Percentiles rank a stretch among this genome's conserved stretches.
These are phyloP conservation scores for Neurospora sp. DNA, from an alignment of 2,329 filamentous ascomycete species.

Conservation along the genomic window DNA sequence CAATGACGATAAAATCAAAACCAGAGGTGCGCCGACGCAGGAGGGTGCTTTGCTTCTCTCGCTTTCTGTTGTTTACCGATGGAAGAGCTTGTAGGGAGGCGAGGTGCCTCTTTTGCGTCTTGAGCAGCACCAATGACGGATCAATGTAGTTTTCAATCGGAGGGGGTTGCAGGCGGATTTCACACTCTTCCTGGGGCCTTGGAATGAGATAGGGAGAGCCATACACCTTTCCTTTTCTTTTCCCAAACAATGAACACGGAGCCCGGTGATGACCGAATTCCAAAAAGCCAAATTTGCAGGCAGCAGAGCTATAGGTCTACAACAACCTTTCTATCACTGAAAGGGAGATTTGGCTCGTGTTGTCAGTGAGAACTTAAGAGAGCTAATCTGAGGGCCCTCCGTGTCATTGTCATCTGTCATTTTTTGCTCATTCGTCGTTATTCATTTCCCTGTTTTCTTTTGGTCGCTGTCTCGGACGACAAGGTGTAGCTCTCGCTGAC, in stretches of 20 bases:
- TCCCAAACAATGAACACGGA: conserved; percentile 7
- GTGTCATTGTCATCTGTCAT: conserved; percentile 1
- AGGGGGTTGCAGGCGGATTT: conserved; percentile 13
- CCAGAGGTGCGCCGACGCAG: conserved; percentile 14
- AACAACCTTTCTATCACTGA: not conserved
- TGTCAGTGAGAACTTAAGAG: conserved; percentile 32
- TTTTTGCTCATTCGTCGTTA: conserved; percentile 1
- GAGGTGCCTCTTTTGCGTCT: conserved; percentile 4
- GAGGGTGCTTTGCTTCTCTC: not conserved
- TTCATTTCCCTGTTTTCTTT: not conserved
- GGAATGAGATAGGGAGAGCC: conserved; percentile 1
- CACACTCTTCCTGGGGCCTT: not conserved
- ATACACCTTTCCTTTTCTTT: conserved; percentile 1
- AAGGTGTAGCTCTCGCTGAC: not conserved
- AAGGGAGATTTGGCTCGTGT: conserved; percentile 13
- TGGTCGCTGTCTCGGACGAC: not conserved
- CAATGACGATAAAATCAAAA: conserved; percentile 9
- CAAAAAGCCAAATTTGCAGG: conserved; percentile 34
- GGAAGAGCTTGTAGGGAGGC: not conserved
- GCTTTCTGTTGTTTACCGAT: not conserved
- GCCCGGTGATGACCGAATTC: conserved; percentile 28
- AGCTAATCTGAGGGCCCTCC: conserved; percentile 31
- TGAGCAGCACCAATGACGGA: conserved; percentile 19
- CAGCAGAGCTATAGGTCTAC: conserved; percentile 19
- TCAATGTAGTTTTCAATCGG: conserved; percentile 32